Conservation (phyloP, 129 eudicot genomes). For the carrot (Daucus carota) region DH1_v3.0 NC_030385.2:28944501-28945000, state of each 20-base stretch:
- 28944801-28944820: background rate
- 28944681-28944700: slow-evolving; percentile 63
- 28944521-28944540: slow-evolving; percentile 19
- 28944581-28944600: background rate
- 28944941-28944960: background rate
- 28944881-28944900: slow-evolving; percentile 66
- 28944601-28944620: background rate
- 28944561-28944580: background rate
- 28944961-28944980: too few relatives aligned
- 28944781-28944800: background rate
- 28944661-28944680: slow-evolving; percentile 86
- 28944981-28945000: background rate
- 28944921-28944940: slow-evolving; percentile 91
- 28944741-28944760: background rate
- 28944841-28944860: slow-evolving; percentile 87
- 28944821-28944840: slow-evolving; percentile 50
- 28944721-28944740: slow-evolving; percentile 60
- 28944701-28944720: slow-evolving; percentile 79
- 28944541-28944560: slow-evolving; percentile 14
- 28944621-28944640: slow-evolving; percentile 77
- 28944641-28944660: slow-evolving; percentile 54
- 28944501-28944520: slow-evolving; percentile 19
- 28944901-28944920: slow-evolving; percentile 98
- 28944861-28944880: slow-evolving; percentile 69
- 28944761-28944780: background rate